Percentiles rank a stretch among this genome's conserved stretches.
phyloP scores from a whole-genome alignment of 176 grass and related monocot species.

The Typha latifolia region DNA sequence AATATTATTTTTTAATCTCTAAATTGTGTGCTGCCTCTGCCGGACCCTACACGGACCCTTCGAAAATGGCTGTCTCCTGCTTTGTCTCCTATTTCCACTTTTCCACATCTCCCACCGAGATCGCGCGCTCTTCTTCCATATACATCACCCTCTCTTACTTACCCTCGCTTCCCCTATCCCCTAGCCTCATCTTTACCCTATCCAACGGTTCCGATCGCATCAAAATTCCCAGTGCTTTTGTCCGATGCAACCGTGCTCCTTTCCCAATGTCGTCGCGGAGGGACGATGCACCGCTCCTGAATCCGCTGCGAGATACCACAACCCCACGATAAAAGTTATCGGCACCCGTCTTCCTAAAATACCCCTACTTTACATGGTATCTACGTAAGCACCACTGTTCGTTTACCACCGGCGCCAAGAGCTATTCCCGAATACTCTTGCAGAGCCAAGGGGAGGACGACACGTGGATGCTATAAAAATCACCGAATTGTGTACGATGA shows the following conservation, averaged over 20 bases:
- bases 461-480: not conserved
- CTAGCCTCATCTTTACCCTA: not conserved
- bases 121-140: conserved; percentile 20
- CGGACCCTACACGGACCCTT: conserved; percentile 23
- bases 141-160: conserved; percentile 4
- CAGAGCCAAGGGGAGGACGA: not conserved
- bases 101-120: conserved; percentile 14
- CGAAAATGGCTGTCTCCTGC: conserved; percentile 13
- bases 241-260: not conserved
- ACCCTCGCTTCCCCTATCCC: not conserved
- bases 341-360: not conserved
- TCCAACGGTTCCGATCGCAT: not conserved
- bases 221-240: not conserved
- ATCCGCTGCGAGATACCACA: conserved; percentile 8
- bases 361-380: not conserved
- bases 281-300: not conserved
- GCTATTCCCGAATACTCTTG: not conserved
- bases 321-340: not conserved
- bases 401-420: too few relatives aligned
- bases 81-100: not conserved
- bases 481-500: too few relatives aligned
- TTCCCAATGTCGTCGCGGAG: not conserved
- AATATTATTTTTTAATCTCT: conserved; percentile 2
- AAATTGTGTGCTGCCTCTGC: conserved; percentile 8
- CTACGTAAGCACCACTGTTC: not conserved